Conservation (phyloP, 1,284 basidiomycete species). For the Cryptococcus sp. region DNA sequence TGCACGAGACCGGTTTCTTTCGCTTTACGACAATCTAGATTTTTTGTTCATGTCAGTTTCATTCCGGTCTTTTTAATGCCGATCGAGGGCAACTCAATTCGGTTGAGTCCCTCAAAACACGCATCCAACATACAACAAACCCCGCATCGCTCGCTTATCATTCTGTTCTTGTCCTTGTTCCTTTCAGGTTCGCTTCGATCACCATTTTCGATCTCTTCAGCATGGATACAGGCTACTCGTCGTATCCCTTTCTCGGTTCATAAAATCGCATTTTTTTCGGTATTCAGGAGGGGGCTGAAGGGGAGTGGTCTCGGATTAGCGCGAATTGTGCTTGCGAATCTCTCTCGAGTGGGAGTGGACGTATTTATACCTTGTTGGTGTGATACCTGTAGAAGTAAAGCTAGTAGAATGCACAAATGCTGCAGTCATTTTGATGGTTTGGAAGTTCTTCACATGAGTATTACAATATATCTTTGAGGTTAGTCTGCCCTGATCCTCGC, state of each 20-base stretch:
- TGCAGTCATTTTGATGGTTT: not conserved
- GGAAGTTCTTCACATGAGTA: not conserved
- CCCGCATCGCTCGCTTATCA: not conserved
- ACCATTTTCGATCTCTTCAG: not conserved
- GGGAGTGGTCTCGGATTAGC: too few relatives aligned
- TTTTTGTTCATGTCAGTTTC: not conserved
- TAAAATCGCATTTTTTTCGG: too few relatives aligned
- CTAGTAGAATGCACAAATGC: not conserved
- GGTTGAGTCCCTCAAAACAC: not conserved
- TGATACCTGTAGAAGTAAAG: too few relatives aligned
- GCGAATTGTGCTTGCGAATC: too few relatives aligned
- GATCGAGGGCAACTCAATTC: not conserved
- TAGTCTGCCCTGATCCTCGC: constrained; percentile 75
- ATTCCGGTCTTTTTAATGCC: not conserved
- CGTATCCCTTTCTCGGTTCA: not conserved
- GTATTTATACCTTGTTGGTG: too few relatives aligned
- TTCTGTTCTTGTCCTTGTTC: not conserved
- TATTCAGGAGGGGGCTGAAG: too few relatives aligned
- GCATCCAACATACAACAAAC: not conserved
- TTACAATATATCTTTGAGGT: constrained; percentile 71
- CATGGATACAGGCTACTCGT: not conserved
- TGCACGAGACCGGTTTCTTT: too few relatives aligned
- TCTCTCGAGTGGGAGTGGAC: too few relatives aligned
- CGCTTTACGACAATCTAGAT: too few relatives aligned
- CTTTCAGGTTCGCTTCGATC: not conserved